phyloP scores from a whole-genome alignment of 2,329 filamentous ascomycete species.

The Microcyclospora pomicola region DNA sequence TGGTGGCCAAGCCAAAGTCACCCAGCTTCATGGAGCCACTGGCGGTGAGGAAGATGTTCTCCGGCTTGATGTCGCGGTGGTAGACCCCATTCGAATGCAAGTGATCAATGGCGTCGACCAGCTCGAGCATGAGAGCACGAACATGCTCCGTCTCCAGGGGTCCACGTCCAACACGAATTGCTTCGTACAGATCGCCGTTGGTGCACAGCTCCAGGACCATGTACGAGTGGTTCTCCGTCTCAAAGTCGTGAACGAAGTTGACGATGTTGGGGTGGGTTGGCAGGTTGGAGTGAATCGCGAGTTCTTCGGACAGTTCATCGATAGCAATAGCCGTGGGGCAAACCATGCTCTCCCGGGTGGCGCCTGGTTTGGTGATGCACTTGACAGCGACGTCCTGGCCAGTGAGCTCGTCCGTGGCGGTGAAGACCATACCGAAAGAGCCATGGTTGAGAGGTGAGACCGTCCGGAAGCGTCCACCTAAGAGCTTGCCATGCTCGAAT shows the following conservation, averaged over 20 bases:
- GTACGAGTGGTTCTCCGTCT: constrained; percentile 81
- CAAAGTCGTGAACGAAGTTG: constrained; percentile 80
- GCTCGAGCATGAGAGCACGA: constrained; percentile 89
- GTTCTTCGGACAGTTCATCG: constrained; percentile 72
- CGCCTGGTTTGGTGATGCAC: constrained; percentile 73
- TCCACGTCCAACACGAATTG: constrained; percentile 76
- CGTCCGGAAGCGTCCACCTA: constrained; percentile 80
- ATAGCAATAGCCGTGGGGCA: constrained; percentile 52
- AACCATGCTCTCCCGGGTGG: constrained; percentile 36
- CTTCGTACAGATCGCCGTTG: constrained; percentile 93
- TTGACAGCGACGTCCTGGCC: constrained; percentile 84
- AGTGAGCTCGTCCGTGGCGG: constrained; percentile 67
- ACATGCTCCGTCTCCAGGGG: constrained; percentile 93
- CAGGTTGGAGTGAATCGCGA: constrained; percentile 65
- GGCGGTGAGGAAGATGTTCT: constrained; percentile 92
- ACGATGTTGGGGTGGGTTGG: constrained; percentile 80
- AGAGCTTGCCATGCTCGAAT: constrained; percentile 64
- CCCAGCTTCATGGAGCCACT: constrained; percentile 88
- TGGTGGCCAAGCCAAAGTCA: constrained; percentile 88
- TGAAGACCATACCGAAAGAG: constrained; percentile 97
- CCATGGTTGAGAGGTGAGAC: constrained; percentile 94
- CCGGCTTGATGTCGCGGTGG: constrained; percentile 97
- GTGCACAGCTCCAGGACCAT: constrained; percentile 91
- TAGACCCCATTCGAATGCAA: constrained; percentile 86
- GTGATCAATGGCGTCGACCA: constrained; percentile 77